Conservation (phyloP, 768 basidiomycete genomes). For the Hygrophoropsis aurantiaca region DNA sequence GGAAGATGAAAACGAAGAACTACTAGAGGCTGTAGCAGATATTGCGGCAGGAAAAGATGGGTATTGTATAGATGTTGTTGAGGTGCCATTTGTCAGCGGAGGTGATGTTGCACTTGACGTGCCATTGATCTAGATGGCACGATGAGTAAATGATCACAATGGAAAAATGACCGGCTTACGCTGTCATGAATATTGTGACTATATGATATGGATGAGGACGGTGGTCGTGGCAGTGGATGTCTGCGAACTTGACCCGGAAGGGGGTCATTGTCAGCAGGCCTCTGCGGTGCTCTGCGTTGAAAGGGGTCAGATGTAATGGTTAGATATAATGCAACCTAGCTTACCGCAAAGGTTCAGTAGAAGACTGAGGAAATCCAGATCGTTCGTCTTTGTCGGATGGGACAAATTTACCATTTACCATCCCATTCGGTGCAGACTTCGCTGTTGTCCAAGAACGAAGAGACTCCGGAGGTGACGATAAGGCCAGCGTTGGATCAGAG, state of each 20-base stretch:
- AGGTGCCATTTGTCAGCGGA: conserved; percentile 38
- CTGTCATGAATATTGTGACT: conserved; percentile 49
- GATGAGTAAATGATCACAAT: conserved; percentile 6
- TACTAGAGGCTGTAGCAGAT: conserved; percentile 35
- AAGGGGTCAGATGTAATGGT: conserved; percentile 1
- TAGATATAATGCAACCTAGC: conserved; percentile 7
- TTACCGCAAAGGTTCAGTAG: conserved; percentile 16
- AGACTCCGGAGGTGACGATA: conserved; percentile 12
- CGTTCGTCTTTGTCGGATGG: conserved; percentile 2
- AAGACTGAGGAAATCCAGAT: conserved; percentile 12
- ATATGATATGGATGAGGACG: conserved; percentile 45
- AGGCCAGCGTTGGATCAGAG: conserved; percentile 23
- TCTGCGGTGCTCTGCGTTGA: conserved; percentile 16
- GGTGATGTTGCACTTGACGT: conserved; percentile 33
- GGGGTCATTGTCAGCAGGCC: conserved; percentile 10
- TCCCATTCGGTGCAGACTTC: conserved; percentile 13
- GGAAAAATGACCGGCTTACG: conserved; percentile 35
- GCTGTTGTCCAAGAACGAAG: conserved; percentile 12
- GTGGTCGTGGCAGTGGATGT: conserved; percentile 41
- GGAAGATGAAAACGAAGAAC: conserved; percentile 41
- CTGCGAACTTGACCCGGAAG: conserved; percentile 30
- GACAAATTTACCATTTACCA: conserved; percentile 12
- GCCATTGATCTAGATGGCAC: conserved; percentile 32
- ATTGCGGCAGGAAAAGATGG: conserved; percentile 43
- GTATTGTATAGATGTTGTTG: conserved; percentile 49